Percentiles rank a stretch among this genome's conserved stretches.
These are phyloP conservation scores for Ensete glaucum DNA, from an alignment of 176 grass and related monocot genomes.

Conservation along the genomic window DNA sequence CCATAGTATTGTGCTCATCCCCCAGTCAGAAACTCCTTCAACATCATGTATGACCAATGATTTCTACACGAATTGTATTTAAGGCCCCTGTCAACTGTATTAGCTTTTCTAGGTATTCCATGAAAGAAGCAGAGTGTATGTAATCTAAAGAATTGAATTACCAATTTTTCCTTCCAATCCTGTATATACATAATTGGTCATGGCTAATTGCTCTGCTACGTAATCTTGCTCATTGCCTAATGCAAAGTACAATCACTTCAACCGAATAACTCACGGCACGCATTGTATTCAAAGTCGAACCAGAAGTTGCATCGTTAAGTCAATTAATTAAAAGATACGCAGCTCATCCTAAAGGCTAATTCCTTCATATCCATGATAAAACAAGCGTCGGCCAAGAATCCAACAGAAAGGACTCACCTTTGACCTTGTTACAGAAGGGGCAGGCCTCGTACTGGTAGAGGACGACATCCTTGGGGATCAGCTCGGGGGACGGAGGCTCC, in stretches of 20 bases:
- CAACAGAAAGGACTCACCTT: conserved; percentile 38
- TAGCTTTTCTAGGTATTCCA: neutral
- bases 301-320: neutral
- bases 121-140: neutral
- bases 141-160: neutral
- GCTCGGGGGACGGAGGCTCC: conserved; percentile 42
- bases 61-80: neutral
- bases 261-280: neutral
- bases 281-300: neutral
- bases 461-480: conserved; percentile 58
- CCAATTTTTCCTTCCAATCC: neutral
- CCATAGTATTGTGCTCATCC: neutral
- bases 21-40: neutral
- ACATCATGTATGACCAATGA: neutral
- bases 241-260: neutral
- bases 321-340: neutral
- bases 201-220: neutral
- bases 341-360: neutral
- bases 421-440: conserved; percentile 98
- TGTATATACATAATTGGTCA: neutral
- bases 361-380: neutral
- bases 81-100: neutral
- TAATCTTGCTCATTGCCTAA: neutral
- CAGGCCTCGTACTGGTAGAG: conserved; percentile 96
- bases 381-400: neutral